Evolutionary conservation across 176 grass and related monocot genomes (phyloP).

Genomic region (Olyra latifolia): DNA sequence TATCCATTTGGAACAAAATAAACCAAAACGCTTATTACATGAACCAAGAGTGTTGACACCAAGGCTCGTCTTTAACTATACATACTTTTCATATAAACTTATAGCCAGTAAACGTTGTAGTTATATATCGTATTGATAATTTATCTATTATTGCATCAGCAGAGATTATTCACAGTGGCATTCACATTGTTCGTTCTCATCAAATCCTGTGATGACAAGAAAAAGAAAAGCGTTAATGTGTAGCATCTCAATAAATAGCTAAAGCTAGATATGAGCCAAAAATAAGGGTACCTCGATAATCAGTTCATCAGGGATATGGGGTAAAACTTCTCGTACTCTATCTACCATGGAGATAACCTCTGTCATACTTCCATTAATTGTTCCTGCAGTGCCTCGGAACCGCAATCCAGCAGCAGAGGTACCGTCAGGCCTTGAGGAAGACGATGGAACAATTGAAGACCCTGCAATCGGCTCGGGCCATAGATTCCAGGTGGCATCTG

Average conservation of each 20-base stretch:
- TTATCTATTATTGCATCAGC: slow-evolving; percentile 63
- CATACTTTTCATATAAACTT: slow-evolving; percentile 46
- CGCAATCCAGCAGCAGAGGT: slow-evolving; percentile 59
- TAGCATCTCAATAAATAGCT: slow-evolving; percentile 11
- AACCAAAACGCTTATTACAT: slow-evolving; percentile 41
- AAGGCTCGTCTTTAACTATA: slow-evolving; percentile 54
- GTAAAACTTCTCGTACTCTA: slow-evolving; percentile 95
- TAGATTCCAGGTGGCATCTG: slow-evolving; percentile 63
- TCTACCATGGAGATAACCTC: slow-evolving; percentile 75
- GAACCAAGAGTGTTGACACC: slow-evolving; percentile 36
- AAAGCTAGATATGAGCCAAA: neutral
- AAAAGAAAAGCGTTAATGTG: slow-evolving; percentile 14
- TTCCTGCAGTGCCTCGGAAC: slow-evolving; percentile 33
- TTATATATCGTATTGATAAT: slow-evolving; percentile 33
- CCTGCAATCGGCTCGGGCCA: slow-evolving; percentile 53
- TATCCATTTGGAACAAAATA: slow-evolving; percentile 34
- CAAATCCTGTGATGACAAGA: slow-evolving; percentile 69
- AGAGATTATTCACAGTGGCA: slow-evolving; percentile 99
- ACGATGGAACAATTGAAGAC: slow-evolving; percentile 48
- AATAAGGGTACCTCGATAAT: slow-evolving; percentile 79
- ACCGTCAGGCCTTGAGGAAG: slow-evolving; percentile 54
- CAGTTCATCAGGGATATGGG: slow-evolving; percentile 85
- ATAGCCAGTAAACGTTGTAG: slow-evolving; percentile 39
- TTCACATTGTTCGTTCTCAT: slow-evolving; percentile 95
- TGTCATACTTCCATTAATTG: slow-evolving; percentile 51